Percentiles rank a stretch among this genome's conserved stretches.
phyloP scores from a whole-genome alignment of 345 rosid species.

The Eucalyptus microcorys region DNA sequence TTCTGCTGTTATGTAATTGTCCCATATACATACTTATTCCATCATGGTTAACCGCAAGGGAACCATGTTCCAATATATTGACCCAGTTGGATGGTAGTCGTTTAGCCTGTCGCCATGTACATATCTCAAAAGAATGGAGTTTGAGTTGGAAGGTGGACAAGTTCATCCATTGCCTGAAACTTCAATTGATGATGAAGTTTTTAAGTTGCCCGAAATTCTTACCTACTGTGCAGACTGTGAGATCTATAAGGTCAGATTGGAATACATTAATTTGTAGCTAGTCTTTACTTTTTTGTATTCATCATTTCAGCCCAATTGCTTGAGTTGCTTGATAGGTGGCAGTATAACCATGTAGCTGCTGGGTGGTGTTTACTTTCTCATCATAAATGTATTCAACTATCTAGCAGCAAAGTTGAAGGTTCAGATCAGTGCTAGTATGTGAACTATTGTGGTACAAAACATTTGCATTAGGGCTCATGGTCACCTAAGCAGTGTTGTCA shows the following conservation, averaged over 20 bases:
- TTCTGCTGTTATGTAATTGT: slow-evolving; percentile 54
- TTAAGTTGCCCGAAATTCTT: background rate
- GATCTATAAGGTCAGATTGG: background rate
- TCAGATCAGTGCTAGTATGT: background rate
- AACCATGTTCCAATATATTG: background rate
- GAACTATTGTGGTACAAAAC: background rate
- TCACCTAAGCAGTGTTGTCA: background rate
- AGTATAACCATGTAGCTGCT: background rate
- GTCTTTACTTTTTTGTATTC: slow-evolving; percentile 9
- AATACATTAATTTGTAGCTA: slow-evolving; percentile 27
- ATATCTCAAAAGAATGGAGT: background rate
- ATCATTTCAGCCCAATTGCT: slow-evolving; percentile 4
- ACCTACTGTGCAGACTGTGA: background rate
- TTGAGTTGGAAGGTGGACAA: background rate
- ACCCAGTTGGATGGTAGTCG: background rate
- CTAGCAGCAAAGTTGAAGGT: background rate
- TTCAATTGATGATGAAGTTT: background rate
- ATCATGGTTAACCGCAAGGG: background rate
- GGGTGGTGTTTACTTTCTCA: slow-evolving; percentile 1
- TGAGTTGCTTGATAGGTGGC: background rate
- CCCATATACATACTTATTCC: background rate
- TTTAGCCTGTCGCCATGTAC: slow-evolving; percentile 6
- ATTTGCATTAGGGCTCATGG: background rate
- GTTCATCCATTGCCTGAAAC: background rate
- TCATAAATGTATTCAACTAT: background rate